Percentiles rank a stretch among this genome's conserved stretches.
phyloP scores from a whole-genome alignment of 495 filamentous ascomycete species.

The Penicillium coprophilum region DNA sequence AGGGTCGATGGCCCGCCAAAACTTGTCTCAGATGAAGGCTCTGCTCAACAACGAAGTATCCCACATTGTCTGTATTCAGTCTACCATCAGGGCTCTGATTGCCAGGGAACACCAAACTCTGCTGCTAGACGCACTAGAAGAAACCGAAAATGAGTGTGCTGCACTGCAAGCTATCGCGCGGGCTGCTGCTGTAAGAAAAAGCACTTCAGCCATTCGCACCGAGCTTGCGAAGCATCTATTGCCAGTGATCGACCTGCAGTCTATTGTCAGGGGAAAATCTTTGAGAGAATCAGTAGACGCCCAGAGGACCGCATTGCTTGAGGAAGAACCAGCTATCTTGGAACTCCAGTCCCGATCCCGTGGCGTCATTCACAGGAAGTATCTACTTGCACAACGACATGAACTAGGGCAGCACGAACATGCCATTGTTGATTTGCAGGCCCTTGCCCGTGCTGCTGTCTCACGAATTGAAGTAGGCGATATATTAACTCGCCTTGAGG shows the following conservation, averaged over 20 bases:
- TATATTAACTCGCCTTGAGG: conserved; percentile 72
- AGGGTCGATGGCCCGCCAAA: conserved; percentile 48
- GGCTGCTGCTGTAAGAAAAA: conserved; percentile 35
- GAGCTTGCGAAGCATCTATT: conserved; percentile 32
- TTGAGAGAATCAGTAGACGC: conserved; percentile 38
- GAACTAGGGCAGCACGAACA: conserved; percentile 58
- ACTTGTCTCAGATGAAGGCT: conserved; percentile 34
- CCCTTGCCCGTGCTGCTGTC: conserved; percentile 70
- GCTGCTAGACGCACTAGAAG: conserved; percentile 33
- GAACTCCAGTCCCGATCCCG: conserved; percentile 50
- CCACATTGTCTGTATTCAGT: conserved; percentile 49
- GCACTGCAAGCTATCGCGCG: conserved; percentile 46
- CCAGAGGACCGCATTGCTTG: conserved; percentile 33
- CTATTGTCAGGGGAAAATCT: conserved; percentile 32
- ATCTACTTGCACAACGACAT: conserved; percentile 48
- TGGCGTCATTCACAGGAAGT: conserved; percentile 45
- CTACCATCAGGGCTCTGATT: conserved; percentile 40
- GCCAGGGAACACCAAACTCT: conserved; percentile 31
- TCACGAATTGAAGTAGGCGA: conserved; percentile 68
- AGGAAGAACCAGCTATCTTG: conserved; percentile 36
- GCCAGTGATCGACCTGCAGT: conserved; percentile 35
- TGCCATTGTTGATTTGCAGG: conserved; percentile 66
- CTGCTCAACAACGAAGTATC: conserved; percentile 32
- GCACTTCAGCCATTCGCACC: conserved; percentile 25
- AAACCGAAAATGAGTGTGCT: conserved; percentile 27